Base-by-base conservation (phyloP, 352 stramenopile genomes). In the Aphanomyces euteiches region DNA sequence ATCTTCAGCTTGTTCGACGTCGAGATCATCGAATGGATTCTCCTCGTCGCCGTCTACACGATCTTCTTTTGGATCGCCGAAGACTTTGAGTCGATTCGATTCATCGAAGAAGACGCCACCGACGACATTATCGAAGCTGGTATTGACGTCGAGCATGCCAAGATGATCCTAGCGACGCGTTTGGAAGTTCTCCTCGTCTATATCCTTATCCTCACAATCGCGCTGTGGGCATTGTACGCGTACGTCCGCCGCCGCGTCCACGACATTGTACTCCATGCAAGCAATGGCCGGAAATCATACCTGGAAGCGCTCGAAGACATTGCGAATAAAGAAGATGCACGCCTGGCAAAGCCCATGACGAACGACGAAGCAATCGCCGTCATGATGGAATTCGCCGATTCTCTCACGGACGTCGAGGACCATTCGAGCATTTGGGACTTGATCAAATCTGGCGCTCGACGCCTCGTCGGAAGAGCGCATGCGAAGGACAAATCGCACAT, bases 1-100 rank as follows among this genome's bases (percentile, higher is more conserved):
- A 70, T 70, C 64, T 61, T 70, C 48, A 37, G 28, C 7, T 50
- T 70, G 47, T 70, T 70, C 36, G 64, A 70, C 54, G 47, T 70
- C 28, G 64, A 70, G 39, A 45, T 70, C 36, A 61, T 53, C 36
- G 53, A 54, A 17, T 70, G 64, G 64, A 34, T 70, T 19, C 37
- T 70, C 12, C 64, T 70, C 37, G 36, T 70, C 15, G 36, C 53
- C 5, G 45, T 70, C 34, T 70, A 70, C 64, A 61, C 43, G 36
- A 15, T 39, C 40, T 50, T 70, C 40, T 70, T 70, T 39, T 70
- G n/a, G 36, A 13, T 70, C n/a, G 53, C 47, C 17, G 47, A 70
- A 13, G 28, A 48, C 19, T 70, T 61, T 34, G 54, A 61, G 8
- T 7, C 19, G 3, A 61, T 41, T 12, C 54, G 15, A 10, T 61